Evolutionary conservation across 164 flowering plant genomes (phyloP).

Genomic region (Cinnamomum micranthum): DNA sequence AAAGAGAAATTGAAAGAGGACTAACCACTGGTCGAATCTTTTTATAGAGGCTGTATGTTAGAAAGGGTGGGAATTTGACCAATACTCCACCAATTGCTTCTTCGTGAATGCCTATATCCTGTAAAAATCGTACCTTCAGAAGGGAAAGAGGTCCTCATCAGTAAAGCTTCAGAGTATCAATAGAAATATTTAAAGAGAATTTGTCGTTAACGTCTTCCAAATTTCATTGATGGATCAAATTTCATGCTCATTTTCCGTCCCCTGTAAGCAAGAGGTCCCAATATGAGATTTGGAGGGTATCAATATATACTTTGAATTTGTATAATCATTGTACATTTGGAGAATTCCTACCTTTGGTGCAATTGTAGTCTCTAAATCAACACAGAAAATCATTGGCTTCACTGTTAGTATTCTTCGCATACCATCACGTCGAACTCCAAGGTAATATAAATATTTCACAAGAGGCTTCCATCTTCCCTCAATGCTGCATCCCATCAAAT

Average conservation of each 20-base stretch:
- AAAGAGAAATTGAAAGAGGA: conserved; percentile 10
- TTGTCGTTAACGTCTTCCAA: not conserved
- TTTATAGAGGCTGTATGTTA: conserved; percentile 88
- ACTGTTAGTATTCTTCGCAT: conserved; percentile 76
- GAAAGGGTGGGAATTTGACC: conserved; percentile 71
- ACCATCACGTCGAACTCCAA: conserved; percentile 78
- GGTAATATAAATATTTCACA: conserved; percentile 81
- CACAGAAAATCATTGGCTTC: conserved; percentile 82
- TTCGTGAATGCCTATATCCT: conserved; percentile 76
- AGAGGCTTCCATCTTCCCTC: conserved; percentile 93
- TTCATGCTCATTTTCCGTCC: not conserved
- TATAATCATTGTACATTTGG: too few species aligned
- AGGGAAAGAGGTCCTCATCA: conserved; percentile 7
- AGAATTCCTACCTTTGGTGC: conserved; percentile 73
- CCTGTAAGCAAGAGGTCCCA: not conserved
- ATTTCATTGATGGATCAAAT: not conserved
- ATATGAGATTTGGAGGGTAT: not conserved
- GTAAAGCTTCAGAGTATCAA: not conserved
- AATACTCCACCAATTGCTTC: conserved; percentile 79
- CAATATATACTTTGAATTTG: too few species aligned
- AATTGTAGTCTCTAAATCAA: conserved; percentile 66
- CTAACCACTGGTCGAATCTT: conserved; percentile 93
- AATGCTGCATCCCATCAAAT: conserved; percentile 82
- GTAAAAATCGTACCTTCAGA: conserved; percentile 77
- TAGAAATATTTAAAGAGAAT: not conserved